Conservation (phyloP, 129 eudicot genomes). For the Scalesia atractyloides region DNA sequence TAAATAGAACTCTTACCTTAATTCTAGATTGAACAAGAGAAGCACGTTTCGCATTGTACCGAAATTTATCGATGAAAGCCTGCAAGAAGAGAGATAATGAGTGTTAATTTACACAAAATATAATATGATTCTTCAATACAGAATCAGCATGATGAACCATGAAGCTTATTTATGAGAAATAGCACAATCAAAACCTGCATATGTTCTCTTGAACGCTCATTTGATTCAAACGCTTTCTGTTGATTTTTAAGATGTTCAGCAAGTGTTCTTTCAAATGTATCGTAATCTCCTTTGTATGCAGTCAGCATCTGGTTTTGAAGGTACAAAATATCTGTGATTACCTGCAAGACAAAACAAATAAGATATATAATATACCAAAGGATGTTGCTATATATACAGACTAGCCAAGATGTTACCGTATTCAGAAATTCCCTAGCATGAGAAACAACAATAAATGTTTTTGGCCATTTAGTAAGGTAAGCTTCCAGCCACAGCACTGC, state of each 20-base stretch:
- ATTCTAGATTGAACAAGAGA: conserved; percentile 99
- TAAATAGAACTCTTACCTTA: conserved; percentile 52
- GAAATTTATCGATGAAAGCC: conserved; percentile 93
- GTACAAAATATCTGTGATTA: conserved; percentile 92
- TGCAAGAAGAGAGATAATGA: conserved; percentile 47
- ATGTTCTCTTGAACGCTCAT: conserved; percentile 89
- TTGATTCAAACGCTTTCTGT: conserved; percentile 90
- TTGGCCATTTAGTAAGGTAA: conserved; percentile 96
- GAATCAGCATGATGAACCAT: conserved; percentile 10
- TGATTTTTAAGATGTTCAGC: conserved; percentile 86
- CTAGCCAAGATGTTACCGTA: conserved; percentile 49
- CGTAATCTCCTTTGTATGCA: conserved; percentile 88
- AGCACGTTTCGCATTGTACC: conserved; percentile 99
- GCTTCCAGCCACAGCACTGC: conserved; percentile 97
- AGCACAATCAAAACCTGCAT: conserved; percentile 71
- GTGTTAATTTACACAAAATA: conserved; percentile 1
- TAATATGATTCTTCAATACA: background rate
- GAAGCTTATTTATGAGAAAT: conserved; percentile 1
- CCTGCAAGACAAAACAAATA: conserved; percentile 46
- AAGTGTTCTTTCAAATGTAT: conserved; percentile 92
- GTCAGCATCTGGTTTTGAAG: conserved; percentile 83
- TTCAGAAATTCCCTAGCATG: conserved; percentile 98
- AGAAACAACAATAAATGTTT: conserved; percentile 98
- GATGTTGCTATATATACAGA: conserved; percentile 10
- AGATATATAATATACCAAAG: background rate